Evolutionary conservation across 805 yeast genomes (phyloP).

Genomic region (Saturnispora serradocipensis): DNA sequence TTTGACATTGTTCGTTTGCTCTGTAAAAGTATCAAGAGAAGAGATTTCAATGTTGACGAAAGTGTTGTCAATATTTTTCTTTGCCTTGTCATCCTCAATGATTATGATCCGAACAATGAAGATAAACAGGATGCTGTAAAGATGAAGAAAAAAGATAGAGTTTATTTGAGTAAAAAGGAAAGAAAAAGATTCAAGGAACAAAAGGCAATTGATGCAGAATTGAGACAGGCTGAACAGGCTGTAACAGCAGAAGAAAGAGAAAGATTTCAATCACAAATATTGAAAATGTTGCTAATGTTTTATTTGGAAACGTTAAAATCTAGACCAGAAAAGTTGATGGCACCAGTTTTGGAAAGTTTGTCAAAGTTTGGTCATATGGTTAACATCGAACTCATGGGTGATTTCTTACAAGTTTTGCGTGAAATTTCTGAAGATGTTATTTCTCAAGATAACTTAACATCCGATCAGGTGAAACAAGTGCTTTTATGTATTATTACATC

Average conservation of each 20-base stretch:
- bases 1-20: conserved; percentile 62
- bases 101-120: conserved; percentile 59
- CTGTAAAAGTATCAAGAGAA: conserved; percentile 59
- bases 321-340: conserved; percentile 58
- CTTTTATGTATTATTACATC: conserved; percentile 83
- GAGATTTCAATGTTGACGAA: conserved; percentile 77
- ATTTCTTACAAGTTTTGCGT: conserved; percentile 78
- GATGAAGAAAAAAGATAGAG: conserved; percentile 76
- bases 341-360: conserved; percentile 83
- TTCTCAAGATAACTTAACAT: conserved; percentile 34
- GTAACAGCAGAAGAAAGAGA: conserved; percentile 85
- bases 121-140: conserved; percentile 41
- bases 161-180: conserved; percentile 85
- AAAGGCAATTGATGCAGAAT: conserved; percentile 80
- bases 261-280: conserved; percentile 71
- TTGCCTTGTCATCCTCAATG: conserved; percentile 55
- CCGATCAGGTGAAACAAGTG: conserved; percentile 56
- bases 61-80: conserved; percentile 65
- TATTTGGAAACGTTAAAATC: conserved; percentile 71
- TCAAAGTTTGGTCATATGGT: conserved; percentile 88
- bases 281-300: conserved; percentile 60
- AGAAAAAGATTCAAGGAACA: conserved; percentile 80
- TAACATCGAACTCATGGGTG: conserved; percentile 87
- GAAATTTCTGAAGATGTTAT: conserved; percentile 56
- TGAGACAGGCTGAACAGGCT: conserved; percentile 78